Conservation (phyloP, 2,329 filamentous ascomycete genomes). For the Pseudogymnoascus sp. region DNA sequence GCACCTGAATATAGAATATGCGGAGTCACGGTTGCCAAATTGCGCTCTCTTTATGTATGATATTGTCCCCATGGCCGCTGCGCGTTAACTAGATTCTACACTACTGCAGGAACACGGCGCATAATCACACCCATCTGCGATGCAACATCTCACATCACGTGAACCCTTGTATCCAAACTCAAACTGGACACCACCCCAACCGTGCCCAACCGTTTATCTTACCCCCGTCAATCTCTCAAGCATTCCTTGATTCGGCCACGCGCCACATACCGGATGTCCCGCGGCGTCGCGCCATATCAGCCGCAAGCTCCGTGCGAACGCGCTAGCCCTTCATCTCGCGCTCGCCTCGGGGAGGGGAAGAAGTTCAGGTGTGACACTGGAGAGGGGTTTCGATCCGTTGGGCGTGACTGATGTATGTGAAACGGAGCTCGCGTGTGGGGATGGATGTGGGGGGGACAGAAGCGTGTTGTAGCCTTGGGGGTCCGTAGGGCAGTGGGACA, state of each 20-base stretch:
- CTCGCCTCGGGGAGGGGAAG: neutral
- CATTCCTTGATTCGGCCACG: neutral
- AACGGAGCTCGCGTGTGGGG: neutral
- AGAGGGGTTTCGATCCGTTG: neutral
- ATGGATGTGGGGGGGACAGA: neutral
- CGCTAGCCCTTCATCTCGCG: conserved; percentile 5
- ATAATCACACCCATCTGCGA: neutral
- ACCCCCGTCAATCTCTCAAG: neutral
- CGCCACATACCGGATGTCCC: neutral
- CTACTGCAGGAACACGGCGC: neutral
- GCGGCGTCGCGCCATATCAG: neutral
- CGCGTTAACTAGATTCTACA: neutral
- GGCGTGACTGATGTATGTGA: neutral
- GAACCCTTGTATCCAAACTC: neutral
- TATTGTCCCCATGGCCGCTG: neutral
- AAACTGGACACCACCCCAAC: neutral
- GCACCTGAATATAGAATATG: conserved; percentile 1
- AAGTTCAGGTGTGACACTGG: neutral
- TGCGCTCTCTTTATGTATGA: neutral
- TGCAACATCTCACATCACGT: neutral
- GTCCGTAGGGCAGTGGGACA: neutral
- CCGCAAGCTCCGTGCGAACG: neutral
- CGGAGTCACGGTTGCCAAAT: neutral
- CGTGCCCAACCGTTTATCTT: neutral
- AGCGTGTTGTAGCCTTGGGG: neutral